phyloP scores from a whole-genome alignment of 2,329 filamentous ascomycete species.

The Fusarium algeriense region DNA sequence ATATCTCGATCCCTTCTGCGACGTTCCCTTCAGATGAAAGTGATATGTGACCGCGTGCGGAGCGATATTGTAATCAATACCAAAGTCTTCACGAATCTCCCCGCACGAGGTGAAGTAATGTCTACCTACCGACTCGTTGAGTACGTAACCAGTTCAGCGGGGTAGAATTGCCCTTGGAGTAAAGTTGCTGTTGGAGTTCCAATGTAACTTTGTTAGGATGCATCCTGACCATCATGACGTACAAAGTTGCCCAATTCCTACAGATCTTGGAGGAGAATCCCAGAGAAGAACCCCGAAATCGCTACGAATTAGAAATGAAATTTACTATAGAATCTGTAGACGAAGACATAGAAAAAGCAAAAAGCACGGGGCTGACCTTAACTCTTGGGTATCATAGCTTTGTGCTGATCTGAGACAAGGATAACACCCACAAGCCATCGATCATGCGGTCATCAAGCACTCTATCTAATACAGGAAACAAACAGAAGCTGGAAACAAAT shows the following conservation, averaged over 20 bases:
- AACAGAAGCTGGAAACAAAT: not conserved
- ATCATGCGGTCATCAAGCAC: conserved; percentile 24
- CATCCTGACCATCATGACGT: not conserved
- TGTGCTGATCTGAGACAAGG: conserved; percentile 36
- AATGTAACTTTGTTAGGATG: not conserved
- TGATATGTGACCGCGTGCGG: not conserved
- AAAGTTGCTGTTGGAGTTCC: not conserved
- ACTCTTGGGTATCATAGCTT: conserved; percentile 15
- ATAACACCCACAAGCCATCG: conserved; percentile 26
- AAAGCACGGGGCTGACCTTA: conserved; percentile 19
- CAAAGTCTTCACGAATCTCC: not conserved
- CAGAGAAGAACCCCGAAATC: not conserved
- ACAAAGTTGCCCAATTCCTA: not conserved
- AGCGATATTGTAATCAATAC: not conserved
- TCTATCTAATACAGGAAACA: not conserved
- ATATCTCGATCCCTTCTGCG: not conserved
- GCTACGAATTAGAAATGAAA: not conserved
- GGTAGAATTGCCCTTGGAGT: not conserved
- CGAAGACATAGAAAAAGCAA: not conserved
- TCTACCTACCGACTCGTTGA: not conserved
- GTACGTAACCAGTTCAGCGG: not conserved
- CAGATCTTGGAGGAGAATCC: not conserved
- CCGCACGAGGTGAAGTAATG: not conserved
- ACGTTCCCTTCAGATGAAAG: not conserved
- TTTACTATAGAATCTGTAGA: not conserved